phyloP scores from a whole-genome alignment of 208 protist species.

The Porcisia hertigi region DNA sequence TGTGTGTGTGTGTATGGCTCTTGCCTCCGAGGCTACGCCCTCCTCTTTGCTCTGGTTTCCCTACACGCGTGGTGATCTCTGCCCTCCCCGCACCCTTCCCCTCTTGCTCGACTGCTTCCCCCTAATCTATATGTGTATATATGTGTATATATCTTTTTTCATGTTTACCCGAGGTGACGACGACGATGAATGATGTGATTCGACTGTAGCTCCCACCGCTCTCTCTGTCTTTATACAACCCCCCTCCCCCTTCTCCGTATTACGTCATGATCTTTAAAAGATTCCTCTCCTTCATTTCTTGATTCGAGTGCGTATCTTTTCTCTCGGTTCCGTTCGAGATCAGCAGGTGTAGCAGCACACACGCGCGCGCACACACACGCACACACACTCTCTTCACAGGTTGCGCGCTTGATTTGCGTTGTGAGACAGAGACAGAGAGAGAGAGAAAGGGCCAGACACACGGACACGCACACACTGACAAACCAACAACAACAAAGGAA shows the following conservation, averaged over 20 bases:
- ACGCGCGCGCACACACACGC: neutral
- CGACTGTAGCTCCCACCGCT: neutral
- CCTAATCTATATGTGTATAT: neutral
- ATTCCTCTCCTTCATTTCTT: neutral
- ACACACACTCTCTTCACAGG: neutral
- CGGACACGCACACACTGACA: constrained; percentile 4
- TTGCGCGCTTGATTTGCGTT: neutral
- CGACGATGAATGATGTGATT: neutral
- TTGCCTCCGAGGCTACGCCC: neutral
- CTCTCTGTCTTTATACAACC: too few species aligned
- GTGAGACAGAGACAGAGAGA: too few species aligned
- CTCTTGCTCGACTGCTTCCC: neutral
- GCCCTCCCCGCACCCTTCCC: neutral
- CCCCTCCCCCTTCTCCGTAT: neutral
- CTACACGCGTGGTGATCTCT: neutral
- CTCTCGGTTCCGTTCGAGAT: neutral
- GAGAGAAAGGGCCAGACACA: neutral
- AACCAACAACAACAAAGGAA: constrained; percentile 1
- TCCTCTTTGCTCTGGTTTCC: neutral
- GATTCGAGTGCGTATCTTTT: neutral
- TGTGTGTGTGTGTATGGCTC: neutral
- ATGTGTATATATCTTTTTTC: neutral
- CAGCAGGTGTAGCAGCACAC: neutral
- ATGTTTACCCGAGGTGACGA: neutral
- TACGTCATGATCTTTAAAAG: neutral